phyloP scores from a whole-genome alignment of 441 rosid genomes.

The Geranium incanum region DNA sequence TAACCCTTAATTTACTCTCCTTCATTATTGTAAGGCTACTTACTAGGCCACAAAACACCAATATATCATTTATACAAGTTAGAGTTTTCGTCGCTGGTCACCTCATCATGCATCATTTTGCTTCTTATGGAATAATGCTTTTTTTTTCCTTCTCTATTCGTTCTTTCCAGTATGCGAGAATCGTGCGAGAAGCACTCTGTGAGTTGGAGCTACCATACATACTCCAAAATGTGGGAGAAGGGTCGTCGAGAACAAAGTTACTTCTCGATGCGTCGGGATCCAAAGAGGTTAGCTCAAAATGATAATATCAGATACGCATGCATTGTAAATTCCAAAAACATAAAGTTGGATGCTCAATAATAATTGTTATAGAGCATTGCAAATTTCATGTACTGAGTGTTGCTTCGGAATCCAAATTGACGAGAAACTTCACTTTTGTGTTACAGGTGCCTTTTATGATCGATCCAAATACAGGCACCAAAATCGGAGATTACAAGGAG shows the following conservation, averaged over 20 bases:
- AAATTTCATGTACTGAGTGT: no score
- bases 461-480: constrained; percentile 69
- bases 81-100: not conserved
- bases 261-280: constrained; percentile 55
- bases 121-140: not conserved
- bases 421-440: constrained; percentile 6
- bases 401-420: not conserved
- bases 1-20: no score
- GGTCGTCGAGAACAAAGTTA: constrained; percentile 39
- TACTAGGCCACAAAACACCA: no score
- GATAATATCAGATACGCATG: not conserved
- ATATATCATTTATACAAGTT: no score
- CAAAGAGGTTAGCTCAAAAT: constrained; percentile 41
- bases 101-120: not conserved
- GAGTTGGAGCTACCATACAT: constrained; percentile 77
- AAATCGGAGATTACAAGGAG: constrained; percentile 50
- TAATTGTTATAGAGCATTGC: no score
- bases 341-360: not conserved
- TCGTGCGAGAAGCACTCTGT: constrained; percentile 78
- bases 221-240: constrained; percentile 67
- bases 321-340: not conserved
- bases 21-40: no score
- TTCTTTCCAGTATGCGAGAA: constrained; percentile 51
- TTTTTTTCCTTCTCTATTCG: constrained; percentile 3
- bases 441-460: constrained; percentile 64